These are phyloP conservation scores for Gnomoniopsis smithogilvyi DNA, from an alignment of 2,329 filamentous ascomycete species.

Conservation along the genomic window DNA sequence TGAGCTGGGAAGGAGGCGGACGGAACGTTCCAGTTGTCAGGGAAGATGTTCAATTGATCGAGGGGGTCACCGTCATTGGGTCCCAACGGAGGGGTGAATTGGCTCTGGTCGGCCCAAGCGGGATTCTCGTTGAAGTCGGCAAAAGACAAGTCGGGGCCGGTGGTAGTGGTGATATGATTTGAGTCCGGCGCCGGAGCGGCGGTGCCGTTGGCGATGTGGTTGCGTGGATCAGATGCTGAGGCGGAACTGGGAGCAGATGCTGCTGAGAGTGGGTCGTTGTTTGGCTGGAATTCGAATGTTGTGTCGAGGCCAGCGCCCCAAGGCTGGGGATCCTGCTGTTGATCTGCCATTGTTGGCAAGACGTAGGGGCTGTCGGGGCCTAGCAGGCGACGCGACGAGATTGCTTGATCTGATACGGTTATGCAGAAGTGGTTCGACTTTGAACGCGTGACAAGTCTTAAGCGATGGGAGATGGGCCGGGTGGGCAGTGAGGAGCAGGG, in stretches of 20 bases:
- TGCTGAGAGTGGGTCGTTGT: constrained; percentile 12
- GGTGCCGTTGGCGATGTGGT: constrained; percentile 5
- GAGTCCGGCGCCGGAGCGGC: constrained; percentile 3
- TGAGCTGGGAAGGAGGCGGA: constrained; percentile 14
- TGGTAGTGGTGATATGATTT: constrained; percentile 8
- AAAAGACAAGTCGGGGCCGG: constrained; percentile 11
- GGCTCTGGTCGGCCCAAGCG: constrained; percentile 12
- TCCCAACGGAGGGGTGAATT: constrained; percentile 17
- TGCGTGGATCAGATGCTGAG: constrained; percentile 12
- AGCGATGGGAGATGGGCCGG: constrained; percentile 22
- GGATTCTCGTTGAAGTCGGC: constrained; percentile 10
- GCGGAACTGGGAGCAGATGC: constrained; percentile 11
- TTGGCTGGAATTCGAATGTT: constrained; percentile 16
- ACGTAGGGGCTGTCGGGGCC: constrained; percentile 3
- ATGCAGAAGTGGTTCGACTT: constrained; percentile 34
- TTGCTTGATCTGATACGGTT: constrained; percentile 27
- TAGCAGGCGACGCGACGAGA: constrained; percentile 6
- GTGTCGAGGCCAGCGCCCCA: constrained; percentile 15
- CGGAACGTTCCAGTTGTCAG: constrained; percentile 16
- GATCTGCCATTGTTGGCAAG: constrained; percentile 27
- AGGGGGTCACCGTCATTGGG: constrained; percentile 13
- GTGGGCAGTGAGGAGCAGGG: constrained; percentile 3
- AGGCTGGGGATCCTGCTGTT: constrained; percentile 22
- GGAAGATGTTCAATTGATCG: constrained; percentile 14
- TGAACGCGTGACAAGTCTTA: constrained; percentile 24